Conservation (phyloP, 495 filamentous ascomycete species). For the Arthonia radiata region DNA sequence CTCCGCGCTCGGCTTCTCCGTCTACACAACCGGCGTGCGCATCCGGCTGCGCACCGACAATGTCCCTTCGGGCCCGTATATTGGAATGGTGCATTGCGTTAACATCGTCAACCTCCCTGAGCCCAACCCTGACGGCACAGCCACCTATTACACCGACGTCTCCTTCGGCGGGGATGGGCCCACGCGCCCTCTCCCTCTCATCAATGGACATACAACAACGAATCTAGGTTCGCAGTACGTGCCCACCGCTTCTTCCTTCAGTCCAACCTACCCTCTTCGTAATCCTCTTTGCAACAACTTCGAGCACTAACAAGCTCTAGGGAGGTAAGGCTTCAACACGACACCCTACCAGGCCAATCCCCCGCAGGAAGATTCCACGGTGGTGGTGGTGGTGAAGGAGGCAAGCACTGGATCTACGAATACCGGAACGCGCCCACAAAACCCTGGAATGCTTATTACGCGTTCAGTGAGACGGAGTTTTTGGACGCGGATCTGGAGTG, state of each 20-base stretch:
- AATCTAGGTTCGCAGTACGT: no score
- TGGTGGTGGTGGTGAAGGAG: no score
- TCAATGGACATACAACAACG: no score
- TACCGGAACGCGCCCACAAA: constrained; percentile 5
- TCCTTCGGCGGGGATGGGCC: constrained; percentile 54
- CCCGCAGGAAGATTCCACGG: no score
- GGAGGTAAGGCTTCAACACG: no score
- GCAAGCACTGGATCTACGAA: constrained; percentile 9
- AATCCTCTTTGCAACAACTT: no score
- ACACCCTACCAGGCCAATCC: no score
- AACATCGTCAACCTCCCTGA: constrained; percentile 8
- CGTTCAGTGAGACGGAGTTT: constrained; percentile 7
- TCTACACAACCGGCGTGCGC: constrained; percentile 7
- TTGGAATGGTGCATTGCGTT: constrained; percentile 9
- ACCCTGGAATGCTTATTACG: constrained; percentile 7
- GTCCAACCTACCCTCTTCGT: no score
- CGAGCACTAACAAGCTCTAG: no score
- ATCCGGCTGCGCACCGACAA: constrained; percentile 5
- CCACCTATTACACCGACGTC: constrained; percentile 31
- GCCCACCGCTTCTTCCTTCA: no score
- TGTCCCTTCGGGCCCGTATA: constrained; percentile 6
- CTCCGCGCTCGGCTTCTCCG: constrained; percentile 2
- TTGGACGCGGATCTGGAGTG: constrained; percentile 6
- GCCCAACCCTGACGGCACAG: constrained; percentile 1
- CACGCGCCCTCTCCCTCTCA: constrained; percentile 7